phyloP scores from a whole-genome alignment of 2,329 filamentous ascomycete genomes.

The Chaetomiaceae sp. region DNA sequence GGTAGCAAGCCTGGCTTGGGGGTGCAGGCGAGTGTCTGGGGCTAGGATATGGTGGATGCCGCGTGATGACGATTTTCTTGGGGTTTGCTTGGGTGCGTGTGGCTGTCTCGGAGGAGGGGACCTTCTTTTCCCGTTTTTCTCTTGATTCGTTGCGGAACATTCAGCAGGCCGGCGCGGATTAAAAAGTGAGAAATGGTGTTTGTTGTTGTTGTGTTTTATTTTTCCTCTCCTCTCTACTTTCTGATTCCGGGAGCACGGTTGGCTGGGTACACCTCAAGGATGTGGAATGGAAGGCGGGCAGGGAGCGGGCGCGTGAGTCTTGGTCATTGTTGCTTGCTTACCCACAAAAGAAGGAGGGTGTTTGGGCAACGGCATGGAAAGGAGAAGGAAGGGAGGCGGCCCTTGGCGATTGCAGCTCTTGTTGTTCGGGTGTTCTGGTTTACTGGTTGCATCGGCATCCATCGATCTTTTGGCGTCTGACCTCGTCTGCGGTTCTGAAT shows the following conservation, averaged over 20 bases:
- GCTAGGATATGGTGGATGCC: no score
- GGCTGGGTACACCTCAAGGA: no score
- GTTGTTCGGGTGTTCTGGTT: conserved; percentile 1
- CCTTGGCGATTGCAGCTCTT: no score
- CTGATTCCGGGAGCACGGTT: neutral
- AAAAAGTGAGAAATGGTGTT: neutral
- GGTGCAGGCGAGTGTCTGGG: conserved; percentile 91
- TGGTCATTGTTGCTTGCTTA: conserved; percentile 11
- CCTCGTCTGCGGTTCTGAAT: neutral
- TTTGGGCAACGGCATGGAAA: no score
- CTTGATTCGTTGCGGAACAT: neutral
- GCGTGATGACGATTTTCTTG: no score
- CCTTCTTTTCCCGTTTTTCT: neutral
- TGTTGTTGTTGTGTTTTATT: neutral
- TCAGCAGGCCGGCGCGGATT: no score
- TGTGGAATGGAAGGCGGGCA: neutral
- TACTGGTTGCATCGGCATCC: conserved; percentile 2
- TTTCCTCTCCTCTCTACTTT: neutral
- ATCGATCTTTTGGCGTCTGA: conserved; percentile 2
- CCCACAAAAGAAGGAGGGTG: conserved; percentile 1
- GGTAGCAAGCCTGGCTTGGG: conserved; percentile 74
- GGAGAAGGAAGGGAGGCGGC: neutral
- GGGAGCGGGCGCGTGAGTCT: conserved; percentile 5
- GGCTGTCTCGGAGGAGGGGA: conserved; percentile 6
- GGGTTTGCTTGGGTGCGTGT: no score